A percentile compares a stretch with the other conserved stretches of the same genome.
Evolutionary conservation across 2,329 filamentous ascomycete species (phyloP).

Genomic region (Aspergillus transmontanensis): DNA sequence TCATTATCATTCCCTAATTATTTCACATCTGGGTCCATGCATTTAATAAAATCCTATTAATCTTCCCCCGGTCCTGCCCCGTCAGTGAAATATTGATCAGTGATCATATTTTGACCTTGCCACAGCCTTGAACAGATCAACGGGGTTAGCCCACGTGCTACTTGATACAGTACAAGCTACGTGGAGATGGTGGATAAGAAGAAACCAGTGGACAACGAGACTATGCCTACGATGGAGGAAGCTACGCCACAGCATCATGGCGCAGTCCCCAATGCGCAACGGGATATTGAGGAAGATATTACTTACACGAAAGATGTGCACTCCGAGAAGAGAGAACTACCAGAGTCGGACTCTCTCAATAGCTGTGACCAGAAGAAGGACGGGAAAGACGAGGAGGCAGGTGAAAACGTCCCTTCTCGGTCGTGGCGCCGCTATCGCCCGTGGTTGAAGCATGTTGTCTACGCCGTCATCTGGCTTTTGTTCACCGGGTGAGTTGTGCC

Average conservation of each 20-base stretch:
- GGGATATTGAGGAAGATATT: background rate
- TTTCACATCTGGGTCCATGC: background rate
- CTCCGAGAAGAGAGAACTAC: conserved; percentile 8
- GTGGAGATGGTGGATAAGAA: conserved; percentile 4
- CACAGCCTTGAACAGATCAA: background rate
- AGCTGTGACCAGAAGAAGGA: conserved; percentile 34
- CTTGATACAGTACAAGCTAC: background rate
- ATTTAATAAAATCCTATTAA: background rate
- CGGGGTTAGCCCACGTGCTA: background rate
- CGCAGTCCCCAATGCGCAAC: background rate
- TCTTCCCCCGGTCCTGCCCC: background rate
- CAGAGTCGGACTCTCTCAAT: conserved; percentile 40
- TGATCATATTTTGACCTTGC: background rate
- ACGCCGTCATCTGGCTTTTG: conserved; percentile 51
- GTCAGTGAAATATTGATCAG: background rate
- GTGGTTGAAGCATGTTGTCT: conserved; percentile 41
- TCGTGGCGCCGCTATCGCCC: conserved; percentile 24
- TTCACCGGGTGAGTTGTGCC: conserved; percentile 55
- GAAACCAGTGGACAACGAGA: background rate
- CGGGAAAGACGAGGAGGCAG: conserved; percentile 45
- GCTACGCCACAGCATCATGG: background rate
- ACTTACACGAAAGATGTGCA: conserved; percentile 6
- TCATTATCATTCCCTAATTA: background rate
- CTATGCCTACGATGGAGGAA: background rate
- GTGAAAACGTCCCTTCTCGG: conserved; percentile 33